Percentiles rank a stretch among this genome's conserved stretches.
These are phyloP conservation scores for Taphrina sp. DNA, from an alignment of 1,139 yeast genomes.

Conservation along the genomic window DNA sequence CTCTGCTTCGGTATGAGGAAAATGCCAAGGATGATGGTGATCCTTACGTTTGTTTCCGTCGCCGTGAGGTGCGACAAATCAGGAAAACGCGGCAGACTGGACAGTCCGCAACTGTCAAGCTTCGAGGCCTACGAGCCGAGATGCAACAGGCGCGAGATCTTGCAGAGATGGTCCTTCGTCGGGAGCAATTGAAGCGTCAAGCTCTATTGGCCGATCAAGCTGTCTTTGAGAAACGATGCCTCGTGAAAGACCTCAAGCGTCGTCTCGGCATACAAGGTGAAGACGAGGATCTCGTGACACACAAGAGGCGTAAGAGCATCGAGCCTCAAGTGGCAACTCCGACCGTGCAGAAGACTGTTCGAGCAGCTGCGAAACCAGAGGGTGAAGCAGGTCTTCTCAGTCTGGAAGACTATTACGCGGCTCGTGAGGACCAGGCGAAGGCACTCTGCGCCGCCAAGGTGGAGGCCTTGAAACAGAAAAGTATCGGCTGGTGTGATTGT, in stretches of 20 bases:
- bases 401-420: slow-evolving; percentile 69
- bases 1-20: slow-evolving; percentile 78
- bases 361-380: slow-evolving; percentile 17
- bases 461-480: slow-evolving; percentile 67
- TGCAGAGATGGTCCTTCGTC: slow-evolving; percentile 65
- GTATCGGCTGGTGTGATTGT: slow-evolving; percentile 71
- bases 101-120: slow-evolving; percentile 79
- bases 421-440: slow-evolving; percentile 74
- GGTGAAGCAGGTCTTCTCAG: slow-evolving; percentile 56
- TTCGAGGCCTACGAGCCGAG: slow-evolving; percentile 71
- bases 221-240: slow-evolving; percentile 67
- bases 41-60: slow-evolving; percentile 92
- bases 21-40: slow-evolving; percentile 88
- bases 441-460: slow-evolving; percentile 80
- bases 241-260: slow-evolving; percentile 71
- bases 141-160: slow-evolving; percentile 73
- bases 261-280: slow-evolving; percentile 74
- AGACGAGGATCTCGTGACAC: slow-evolving; percentile 77
- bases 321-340: slow-evolving; percentile 18
- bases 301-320: slow-evolving; percentile 52
- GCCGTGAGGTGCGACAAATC: slow-evolving; percentile 93
- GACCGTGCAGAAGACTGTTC: slow-evolving; percentile 8
- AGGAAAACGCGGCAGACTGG: slow-evolving; percentile 96
- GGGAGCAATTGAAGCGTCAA: slow-evolving; percentile 66
- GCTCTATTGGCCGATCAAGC: slow-evolving; percentile 59